Conservation (phyloP, 2,329 filamentous ascomycete genomes). For the Monosporascus sp. region DNA sequence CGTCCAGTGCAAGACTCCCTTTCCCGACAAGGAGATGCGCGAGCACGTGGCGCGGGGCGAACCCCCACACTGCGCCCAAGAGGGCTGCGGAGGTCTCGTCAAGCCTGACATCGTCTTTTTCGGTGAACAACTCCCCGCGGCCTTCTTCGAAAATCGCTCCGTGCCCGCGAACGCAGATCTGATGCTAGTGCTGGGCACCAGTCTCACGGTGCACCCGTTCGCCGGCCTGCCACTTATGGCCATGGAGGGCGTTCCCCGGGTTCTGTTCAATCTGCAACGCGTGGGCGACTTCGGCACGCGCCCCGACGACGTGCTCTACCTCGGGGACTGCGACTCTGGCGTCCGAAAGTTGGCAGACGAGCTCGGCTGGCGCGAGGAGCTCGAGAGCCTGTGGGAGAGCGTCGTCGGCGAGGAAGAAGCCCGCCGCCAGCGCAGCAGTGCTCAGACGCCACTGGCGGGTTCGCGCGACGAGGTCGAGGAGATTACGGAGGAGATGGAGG, state of each 20-base stretch:
- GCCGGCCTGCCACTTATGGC: conserved; percentile 69
- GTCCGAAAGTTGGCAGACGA: conserved; percentile 72
- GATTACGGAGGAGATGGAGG: conserved; percentile 26
- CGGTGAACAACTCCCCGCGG: conserved; percentile 56
- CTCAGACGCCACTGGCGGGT: conserved; percentile 24
- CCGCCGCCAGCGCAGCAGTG: conserved; percentile 37
- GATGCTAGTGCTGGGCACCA: conserved; percentile 83
- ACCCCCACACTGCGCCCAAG: conserved; percentile 62
- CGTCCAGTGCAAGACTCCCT: conserved; percentile 75
- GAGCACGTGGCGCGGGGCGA: conserved; percentile 58
- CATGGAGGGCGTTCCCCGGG: conserved; percentile 57
- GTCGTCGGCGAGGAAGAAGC: conserved; percentile 59
- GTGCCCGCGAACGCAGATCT: conserved; percentile 63
- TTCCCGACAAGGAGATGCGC: conserved; percentile 69
- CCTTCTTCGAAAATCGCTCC: conserved; percentile 55
- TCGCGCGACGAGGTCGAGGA: conserved; percentile 39
- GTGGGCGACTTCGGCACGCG: conserved; percentile 75
- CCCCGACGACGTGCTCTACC: conserved; percentile 75
- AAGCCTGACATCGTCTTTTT: conserved; percentile 97
- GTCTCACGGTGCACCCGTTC: conserved; percentile 82
- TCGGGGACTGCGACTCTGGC: conserved; percentile 79
- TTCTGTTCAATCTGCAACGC: conserved; percentile 81
- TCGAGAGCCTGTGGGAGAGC: conserved; percentile 69
- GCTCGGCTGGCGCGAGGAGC: conserved; percentile 79
- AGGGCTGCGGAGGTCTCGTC: conserved; percentile 68